Evolutionary conservation across 2,329 filamentous ascomycete species (phyloP), one percentile per base, ranked within the genome.

Genomic region (Tolypocladium endophyticum): DNA sequence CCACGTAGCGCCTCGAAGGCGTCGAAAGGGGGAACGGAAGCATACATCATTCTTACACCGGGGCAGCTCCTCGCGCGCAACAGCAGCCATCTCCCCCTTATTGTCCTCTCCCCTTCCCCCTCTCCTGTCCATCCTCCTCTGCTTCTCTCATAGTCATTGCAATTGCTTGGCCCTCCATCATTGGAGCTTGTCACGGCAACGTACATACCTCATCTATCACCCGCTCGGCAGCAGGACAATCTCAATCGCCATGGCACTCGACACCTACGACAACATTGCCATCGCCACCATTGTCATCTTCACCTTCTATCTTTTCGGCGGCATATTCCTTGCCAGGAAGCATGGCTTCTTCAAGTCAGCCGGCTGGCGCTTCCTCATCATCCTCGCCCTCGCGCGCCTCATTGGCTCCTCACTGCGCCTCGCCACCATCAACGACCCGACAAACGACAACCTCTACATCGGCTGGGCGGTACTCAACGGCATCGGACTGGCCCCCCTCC

Each of bases 311-410:
- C 65, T 74, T 52, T 54, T 63, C 53, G 67, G 66, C 23, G 67
- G 65, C 43, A 58, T 75, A 58, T 57, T 67, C 43, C 61, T 86
- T 59, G 84, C 82, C 14, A 82, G 65, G 60, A 68, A 65, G 18
- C 71, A 74, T 59, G 72, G 84, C 80, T 81, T 79, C 68, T 65
- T 72, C 5, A 83, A 86, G 76, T 79, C 85, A 11, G 81, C 81
- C 20, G 84, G 84, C 4, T 87, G 84, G 55, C 78, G 85, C 28
- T 76, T 86, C 12, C 80, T 87, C 65, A 73, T 87, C 18, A 77
- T 87, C 33, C 76, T 85, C 18, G 76, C 84, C 2, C 73, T 85
- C 18, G 76, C 70, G 59, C 82, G 87, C 74, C 82, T 88, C 58
- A 75, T 86, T 56, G 71, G 76, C 62, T 78, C 83, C 63, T 73